Evolutionary conservation across 352 stramenopile species (phyloP).

Genomic region (Phytophthora boehmeriae): DNA sequence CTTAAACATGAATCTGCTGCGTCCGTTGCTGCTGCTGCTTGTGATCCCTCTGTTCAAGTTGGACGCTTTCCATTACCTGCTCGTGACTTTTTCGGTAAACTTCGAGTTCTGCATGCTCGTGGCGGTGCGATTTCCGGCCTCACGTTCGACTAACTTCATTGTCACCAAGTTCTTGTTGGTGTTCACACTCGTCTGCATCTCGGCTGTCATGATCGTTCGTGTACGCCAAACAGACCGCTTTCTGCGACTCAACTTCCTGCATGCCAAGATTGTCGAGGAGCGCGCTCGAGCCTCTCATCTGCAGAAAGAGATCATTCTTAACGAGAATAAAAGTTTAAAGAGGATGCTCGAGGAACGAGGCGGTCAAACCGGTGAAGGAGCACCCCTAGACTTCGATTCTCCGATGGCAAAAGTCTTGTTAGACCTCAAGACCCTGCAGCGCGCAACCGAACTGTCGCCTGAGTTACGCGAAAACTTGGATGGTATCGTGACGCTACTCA

Average conservation of each 20-base stretch:
- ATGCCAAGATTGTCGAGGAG: conserved; percentile 76
- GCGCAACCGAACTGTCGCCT: conserved; percentile 56
- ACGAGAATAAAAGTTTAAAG: conserved; percentile 86
- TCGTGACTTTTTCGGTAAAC: conserved; percentile 66
- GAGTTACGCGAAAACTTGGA: conserved; percentile 77
- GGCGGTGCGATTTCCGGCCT: conserved; percentile 64
- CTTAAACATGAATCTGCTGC: conserved; percentile 72
- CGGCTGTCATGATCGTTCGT: conserved; percentile 63
- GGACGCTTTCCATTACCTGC: conserved; percentile 73
- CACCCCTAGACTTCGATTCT: conserved; percentile 76
- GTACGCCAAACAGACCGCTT: conserved; percentile 80
- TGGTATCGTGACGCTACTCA: conserved; percentile 73
- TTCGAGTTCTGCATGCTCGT: conserved; percentile 72
- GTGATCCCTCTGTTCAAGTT: conserved; percentile 77
- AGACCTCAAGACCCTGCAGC: conserved; percentile 77
- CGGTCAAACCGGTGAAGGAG: conserved; percentile 26
- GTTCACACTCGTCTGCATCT: conserved; percentile 59
- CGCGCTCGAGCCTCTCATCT: conserved; percentile 64
- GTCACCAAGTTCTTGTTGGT: conserved; percentile 79
- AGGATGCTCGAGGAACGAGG: conserved; percentile 77
- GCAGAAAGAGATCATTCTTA: conserved; percentile 84
- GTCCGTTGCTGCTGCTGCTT: conserved; percentile 65
- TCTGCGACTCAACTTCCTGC: conserved; percentile 75
- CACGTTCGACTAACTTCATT: conserved; percentile 61
- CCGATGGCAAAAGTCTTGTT: conserved; percentile 82